Evolutionary conservation across 1,284 basidiomycete genomes (phyloP).

Genomic region (Leccinum griseonigrum): DNA sequence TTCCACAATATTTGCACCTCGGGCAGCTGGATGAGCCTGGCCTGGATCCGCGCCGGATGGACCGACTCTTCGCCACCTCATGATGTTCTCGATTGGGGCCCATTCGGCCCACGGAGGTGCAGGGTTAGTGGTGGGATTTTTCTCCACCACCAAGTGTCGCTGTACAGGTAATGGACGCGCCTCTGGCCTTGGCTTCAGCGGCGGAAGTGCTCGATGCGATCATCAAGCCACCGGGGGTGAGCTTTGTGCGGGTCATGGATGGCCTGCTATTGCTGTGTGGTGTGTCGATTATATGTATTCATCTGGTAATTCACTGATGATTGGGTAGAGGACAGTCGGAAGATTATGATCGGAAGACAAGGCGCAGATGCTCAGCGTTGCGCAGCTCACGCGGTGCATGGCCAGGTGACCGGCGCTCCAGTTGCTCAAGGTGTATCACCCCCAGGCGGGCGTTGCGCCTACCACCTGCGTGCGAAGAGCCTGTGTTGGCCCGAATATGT

Average conservation of each 20-base stretch:
- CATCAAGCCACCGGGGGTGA: too few species aligned
- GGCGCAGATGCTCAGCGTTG: conserved; percentile 10
- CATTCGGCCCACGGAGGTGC: neutral
- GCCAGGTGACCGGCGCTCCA: conserved; percentile 11
- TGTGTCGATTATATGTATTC: too few species aligned
- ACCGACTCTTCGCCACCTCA: conserved; percentile 8
- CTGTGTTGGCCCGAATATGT: too few species aligned
- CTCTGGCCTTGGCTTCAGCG: too few species aligned
- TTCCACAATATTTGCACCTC: conserved; percentile 14
- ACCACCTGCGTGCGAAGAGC: too few species aligned
- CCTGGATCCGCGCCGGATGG: conserved; percentile 3
- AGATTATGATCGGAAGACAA: neutral
- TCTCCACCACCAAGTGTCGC: neutral
- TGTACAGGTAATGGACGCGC: neutral
- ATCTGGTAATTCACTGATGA: too few species aligned
- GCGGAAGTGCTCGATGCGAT: too few species aligned
- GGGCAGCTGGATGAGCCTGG: conserved; percentile 9
- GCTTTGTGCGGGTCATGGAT: too few species aligned
- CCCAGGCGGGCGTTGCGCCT: conserved; percentile 6
- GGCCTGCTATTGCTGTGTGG: too few species aligned
- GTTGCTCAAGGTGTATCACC: conserved; percentile 12
- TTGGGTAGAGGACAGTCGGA: too few species aligned
- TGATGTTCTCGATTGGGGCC: conserved; percentile 14
- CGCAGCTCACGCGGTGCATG: conserved; percentile 23
- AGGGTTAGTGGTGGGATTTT: neutral